phyloP scores from a whole-genome alignment of 2,329 filamentous ascomycete species.

The Pezicula carpinea region DNA sequence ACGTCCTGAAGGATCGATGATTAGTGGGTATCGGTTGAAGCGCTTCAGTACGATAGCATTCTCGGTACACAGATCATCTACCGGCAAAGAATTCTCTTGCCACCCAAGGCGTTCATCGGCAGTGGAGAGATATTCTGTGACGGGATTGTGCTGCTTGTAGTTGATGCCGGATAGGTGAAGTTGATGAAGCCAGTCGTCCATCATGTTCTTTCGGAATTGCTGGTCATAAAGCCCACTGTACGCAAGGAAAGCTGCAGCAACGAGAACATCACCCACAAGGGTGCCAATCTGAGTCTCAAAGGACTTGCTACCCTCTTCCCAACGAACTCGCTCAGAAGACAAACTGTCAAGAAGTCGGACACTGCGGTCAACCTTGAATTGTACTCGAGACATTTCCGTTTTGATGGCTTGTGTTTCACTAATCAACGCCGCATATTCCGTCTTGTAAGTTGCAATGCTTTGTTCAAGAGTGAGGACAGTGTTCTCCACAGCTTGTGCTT shows the following conservation, averaged over 20 bases:
- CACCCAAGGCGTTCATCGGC: slow-evolving; percentile 92
- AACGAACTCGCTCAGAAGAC: slow-evolving; percentile 86
- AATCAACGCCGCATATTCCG: slow-evolving; percentile 90
- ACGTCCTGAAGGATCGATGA: slow-evolving; percentile 94
- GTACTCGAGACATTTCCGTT: slow-evolving; percentile 89
- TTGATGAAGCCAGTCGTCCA: slow-evolving; percentile 96
- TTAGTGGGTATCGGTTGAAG: slow-evolving; percentile 97
- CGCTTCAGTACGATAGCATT: slow-evolving; percentile 96
- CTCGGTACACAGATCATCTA: slow-evolving; percentile 96
- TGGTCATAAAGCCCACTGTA: slow-evolving; percentile 98
- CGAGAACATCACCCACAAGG: slow-evolving; percentile 88
- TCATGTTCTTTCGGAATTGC: slow-evolving; percentile 95
- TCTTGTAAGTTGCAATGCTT: slow-evolving; percentile 93
- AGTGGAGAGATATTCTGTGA: slow-evolving; percentile 94
- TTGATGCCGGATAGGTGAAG: slow-evolving; percentile 87
- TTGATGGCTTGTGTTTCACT: slow-evolving; percentile 98
- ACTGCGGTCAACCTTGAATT: slow-evolving; percentile 97
- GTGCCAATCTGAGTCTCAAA: slow-evolving; percentile 98
- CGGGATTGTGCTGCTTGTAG: slow-evolving; percentile 88
- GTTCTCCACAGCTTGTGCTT: slow-evolving; percentile 86
- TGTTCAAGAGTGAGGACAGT: slow-evolving; percentile 79
- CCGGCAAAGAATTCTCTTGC: slow-evolving; percentile 90
- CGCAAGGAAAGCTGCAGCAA: slow-evolving; percentile 94
- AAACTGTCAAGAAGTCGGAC: slow-evolving; percentile 90
- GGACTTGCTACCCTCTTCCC: slow-evolving; percentile 96